Base-by-base conservation (phyloP, 2,329 filamentous ascomycete genomes). In the Aspergillus sp. region DNA sequence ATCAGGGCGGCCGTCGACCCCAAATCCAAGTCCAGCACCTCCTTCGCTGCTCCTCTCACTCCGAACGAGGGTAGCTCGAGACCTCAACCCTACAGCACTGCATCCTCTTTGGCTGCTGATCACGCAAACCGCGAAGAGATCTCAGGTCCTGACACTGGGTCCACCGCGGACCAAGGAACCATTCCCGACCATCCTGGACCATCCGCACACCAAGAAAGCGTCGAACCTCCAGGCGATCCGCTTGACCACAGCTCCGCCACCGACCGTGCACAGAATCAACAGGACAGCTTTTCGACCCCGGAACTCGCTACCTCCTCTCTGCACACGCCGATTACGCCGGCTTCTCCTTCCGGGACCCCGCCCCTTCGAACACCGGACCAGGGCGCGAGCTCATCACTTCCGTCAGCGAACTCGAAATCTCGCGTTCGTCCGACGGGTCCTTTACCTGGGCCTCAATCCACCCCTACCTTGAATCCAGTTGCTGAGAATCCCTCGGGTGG, bases 391-490 rank as follows among this genome's bases (percentile, higher is more conserved):
- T 34, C 43, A 17, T 48, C 46, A 14, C 41, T 44, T 30, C 44
- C 45, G 26, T 35, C 41, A 15, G 38, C 37, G 14, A 37, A 42
- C 13, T 34, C 27, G 32, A 47, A 40, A 35, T 38, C 37, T 15
- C 39, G 36, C 31, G 39, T 40, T 8, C 37, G 33, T 30, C 30
- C 32, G 12, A 29, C 29, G 14, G 29, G 41, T 30, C 43, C 40
- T n/a, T 28, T 33, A 13, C 25, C 24, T 29, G 51, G 48, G 11
- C 29, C 40, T 29, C 45, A 40, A 37, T 46, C 45, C 32, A 45
- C 48, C n/a, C 42, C 51, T 8, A 44, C 48, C 8, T 37, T 55
- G 14, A 41, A 52, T 26, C 36, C 52, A 11, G 52, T 58, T 12
- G 37, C 42, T n/a, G 55, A 58, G 37, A 39, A 40, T 22, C 32